A percentile compares a stretch with the other conserved stretches of the same genome.
Evolutionary conservation across 2,329 filamentous ascomycete genomes (phyloP).

Genomic region (Aspergillus ibericus): DNA sequence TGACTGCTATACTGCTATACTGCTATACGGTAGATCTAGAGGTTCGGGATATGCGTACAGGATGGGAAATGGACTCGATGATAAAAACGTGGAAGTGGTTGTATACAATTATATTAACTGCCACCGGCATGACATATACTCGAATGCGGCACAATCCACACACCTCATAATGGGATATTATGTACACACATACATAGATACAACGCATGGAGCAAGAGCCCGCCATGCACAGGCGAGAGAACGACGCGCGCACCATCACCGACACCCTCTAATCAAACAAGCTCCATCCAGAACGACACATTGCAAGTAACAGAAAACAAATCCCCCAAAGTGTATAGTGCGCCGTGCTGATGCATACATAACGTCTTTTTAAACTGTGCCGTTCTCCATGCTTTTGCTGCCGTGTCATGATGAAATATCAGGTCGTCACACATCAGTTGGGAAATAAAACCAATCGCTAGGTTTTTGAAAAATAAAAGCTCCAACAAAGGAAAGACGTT

Average conservation of each 20-base stretch:
- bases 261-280: conserved; percentile 10
- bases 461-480: conserved; percentile 4
- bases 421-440: conserved; percentile 16
- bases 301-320: background rate
- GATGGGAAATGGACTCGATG: too few species aligned
- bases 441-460: background rate
- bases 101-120: background rate
- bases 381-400: conserved; percentile 13
- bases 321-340: conserved; percentile 11
- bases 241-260: background rate
- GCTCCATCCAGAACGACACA: background rate
- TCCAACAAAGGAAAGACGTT: conserved; percentile 15
- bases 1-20: too few species aligned
- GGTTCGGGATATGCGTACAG: too few species aligned
- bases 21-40: too few species aligned
- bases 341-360: conserved; percentile 22
- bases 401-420: conserved; percentile 17
- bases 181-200: conserved; percentile 14
- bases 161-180: conserved; percentile 8
- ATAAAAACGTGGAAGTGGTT: too few species aligned
- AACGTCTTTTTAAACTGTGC: conserved; percentile 9
- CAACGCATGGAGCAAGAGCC: background rate
- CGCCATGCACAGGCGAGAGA: background rate
- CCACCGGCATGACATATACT: background rate
- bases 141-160: background rate